Conservation (phyloP, 371 early-diverging fungal genomes). For the Quaeritorhiza haematococci region DNA sequence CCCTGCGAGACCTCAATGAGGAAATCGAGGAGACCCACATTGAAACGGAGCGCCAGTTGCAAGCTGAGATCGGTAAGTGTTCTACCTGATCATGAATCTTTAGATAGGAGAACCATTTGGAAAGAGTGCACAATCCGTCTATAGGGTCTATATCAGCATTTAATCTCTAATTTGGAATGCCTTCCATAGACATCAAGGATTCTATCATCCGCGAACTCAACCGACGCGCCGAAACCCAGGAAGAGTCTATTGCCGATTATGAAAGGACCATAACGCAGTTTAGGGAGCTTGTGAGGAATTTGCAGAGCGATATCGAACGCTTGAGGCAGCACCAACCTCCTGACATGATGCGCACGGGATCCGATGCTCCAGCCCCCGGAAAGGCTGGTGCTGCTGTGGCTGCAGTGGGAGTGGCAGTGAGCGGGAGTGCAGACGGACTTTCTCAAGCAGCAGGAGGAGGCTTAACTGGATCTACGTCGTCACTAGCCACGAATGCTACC, state of each 20-base stretch:
- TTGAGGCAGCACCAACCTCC: too few relatives aligned
- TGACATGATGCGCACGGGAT: neutral
- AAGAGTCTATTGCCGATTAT: slow-evolving; percentile 80
- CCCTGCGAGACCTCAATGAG: slow-evolving; percentile 84
- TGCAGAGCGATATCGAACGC: slow-evolving; percentile 48
- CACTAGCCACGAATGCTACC: too few relatives aligned
- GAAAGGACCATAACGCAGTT: slow-evolving; percentile 81
- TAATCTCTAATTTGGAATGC: neutral
- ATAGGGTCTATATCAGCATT: neutral
- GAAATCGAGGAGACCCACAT: slow-evolving; percentile 86
- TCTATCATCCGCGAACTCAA: slow-evolving; percentile 58
- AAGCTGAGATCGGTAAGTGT: slow-evolving; percentile 65
- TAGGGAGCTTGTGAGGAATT: slow-evolving; percentile 70
- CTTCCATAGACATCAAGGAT: slow-evolving; percentile 44
- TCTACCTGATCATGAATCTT: slow-evolving; percentile 1
- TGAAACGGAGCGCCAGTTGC: slow-evolving; percentile 78
- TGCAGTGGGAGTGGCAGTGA: slow-evolving; percentile 65
- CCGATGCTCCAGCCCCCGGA: slow-evolving; percentile 16
- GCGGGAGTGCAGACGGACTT: slow-evolving; percentile 48
- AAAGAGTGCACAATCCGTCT: slow-evolving; percentile 36
- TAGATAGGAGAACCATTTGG: too few relatives aligned
- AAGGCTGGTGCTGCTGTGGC: slow-evolving; percentile 16
- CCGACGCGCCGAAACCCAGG: slow-evolving; percentile 55
- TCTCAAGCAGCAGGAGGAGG: slow-evolving; percentile 39
- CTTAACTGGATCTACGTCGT: too few relatives aligned